Evolutionary conservation across 2,329 filamentous ascomycete genomes (phyloP).

Genomic region (Penicillium sp.): DNA sequence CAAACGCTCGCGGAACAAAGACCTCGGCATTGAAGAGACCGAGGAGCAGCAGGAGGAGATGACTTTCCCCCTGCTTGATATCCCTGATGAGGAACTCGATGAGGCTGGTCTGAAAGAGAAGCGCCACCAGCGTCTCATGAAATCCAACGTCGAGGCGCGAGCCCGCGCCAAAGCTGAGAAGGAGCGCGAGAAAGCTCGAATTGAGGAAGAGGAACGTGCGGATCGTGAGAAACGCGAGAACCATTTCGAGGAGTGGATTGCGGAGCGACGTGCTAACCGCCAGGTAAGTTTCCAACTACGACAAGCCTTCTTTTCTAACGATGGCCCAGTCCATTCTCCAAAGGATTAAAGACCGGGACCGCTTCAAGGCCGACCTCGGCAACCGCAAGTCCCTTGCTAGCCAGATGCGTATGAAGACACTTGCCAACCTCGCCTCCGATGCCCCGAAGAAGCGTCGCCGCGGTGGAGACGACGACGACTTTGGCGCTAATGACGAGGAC

Average conservation of each 20-base stretch:
- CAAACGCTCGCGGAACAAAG: slow-evolving; percentile 84
- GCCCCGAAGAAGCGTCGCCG: slow-evolving; percentile 78
- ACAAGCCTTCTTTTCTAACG: slow-evolving; percentile 10
- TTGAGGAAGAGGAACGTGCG: slow-evolving; percentile 74
- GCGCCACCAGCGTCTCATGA: slow-evolving; percentile 84
- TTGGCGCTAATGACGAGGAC: slow-evolving; percentile 94
- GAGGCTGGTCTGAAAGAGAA: slow-evolving; percentile 90
- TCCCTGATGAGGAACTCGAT: slow-evolving; percentile 87
- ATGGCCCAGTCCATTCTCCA: slow-evolving; percentile 60
- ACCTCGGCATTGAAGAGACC: slow-evolving; percentile 80
- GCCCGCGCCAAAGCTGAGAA: slow-evolving; percentile 95
- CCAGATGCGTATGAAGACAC: slow-evolving; percentile 96
- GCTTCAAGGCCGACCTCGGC: slow-evolving; percentile 87
- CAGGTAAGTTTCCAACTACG: slow-evolving; percentile 35
- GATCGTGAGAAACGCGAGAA: slow-evolving; percentile 81
- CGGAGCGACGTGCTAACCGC: slow-evolving; percentile 71
- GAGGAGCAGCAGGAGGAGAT: slow-evolving; percentile 71
- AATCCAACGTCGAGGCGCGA: slow-evolving; percentile 89
- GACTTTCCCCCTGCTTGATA: slow-evolving; percentile 80
- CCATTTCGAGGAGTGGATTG: slow-evolving; percentile 80
- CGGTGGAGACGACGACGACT: slow-evolving; percentile 89
- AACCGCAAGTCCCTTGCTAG: slow-evolving; percentile 95
- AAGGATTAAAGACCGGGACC: slow-evolving; percentile 88
- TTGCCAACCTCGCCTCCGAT: slow-evolving; percentile 92
- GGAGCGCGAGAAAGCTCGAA: slow-evolving; percentile 79